phyloP scores from a whole-genome alignment of 345 rosid genomes.

The Rhizophora apiculata region DNA sequence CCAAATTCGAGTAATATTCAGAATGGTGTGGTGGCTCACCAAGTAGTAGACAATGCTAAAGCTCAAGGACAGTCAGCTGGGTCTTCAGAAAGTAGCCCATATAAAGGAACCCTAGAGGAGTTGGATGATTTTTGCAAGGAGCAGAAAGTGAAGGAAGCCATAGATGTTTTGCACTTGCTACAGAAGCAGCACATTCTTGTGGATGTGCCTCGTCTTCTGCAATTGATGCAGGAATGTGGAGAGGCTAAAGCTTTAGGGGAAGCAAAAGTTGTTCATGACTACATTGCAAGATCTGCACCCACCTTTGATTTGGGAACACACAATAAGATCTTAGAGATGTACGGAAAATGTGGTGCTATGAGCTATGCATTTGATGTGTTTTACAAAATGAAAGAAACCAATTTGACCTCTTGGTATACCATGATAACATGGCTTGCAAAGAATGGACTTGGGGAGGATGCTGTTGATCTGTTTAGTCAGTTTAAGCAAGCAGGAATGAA shows the following conservation, averaged over 20 bases:
- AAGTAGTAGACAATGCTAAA: constrained; percentile 7
- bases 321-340: constrained; percentile 66
- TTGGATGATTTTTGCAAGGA: constrained; percentile 53
- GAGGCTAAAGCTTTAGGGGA: constrained; percentile 56
- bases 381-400: constrained; percentile 46
- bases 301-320: constrained; percentile 37
- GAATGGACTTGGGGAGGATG: constrained; percentile 77
- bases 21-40: constrained; percentile 4
- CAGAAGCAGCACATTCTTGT: constrained; percentile 36
- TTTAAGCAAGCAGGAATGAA: constrained; percentile 60
- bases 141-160: constrained; percentile 57
- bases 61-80: constrained; percentile 22
- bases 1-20: constrained; percentile 1
- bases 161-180: constrained; percentile 43
- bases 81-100: constrained; percentile 20
- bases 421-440: constrained; percentile 69
- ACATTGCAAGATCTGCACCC: constrained; percentile 28
- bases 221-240: constrained; percentile 57
- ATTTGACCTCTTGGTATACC: constrained; percentile 56
- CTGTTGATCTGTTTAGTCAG: constrained; percentile 58
- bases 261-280: constrained; percentile 55
- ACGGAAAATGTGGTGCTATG: constrained; percentile 52
- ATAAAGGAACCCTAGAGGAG: constrained; percentile 31
- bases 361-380: constrained; percentile 49
- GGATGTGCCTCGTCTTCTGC: constrained; percentile 44